Base-by-base conservation (phyloP, 2,329 filamentous ascomycete species). In the Plenodomus tracheiphilus region DNA sequence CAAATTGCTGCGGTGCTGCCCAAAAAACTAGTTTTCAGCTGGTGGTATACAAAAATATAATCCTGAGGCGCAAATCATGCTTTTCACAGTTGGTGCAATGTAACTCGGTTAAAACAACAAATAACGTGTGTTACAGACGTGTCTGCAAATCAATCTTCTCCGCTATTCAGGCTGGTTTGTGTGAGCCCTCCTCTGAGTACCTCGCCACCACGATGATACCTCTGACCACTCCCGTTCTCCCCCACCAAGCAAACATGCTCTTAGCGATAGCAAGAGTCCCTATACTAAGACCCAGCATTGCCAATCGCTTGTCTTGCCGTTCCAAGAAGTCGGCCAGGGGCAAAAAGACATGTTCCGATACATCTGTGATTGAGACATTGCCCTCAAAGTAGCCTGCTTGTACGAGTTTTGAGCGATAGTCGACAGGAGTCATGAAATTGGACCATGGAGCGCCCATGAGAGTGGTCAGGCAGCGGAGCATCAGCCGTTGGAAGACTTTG, bases 301-400 rank as follows among this genome's bases (percentile, higher is more conserved):
- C 59, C 42, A 77, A 50, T 30, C 70, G 68, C 17, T 40, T 46
- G n/a, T 74, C 65, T 46, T 70, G 69, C n/a, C 54, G 47, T 9
- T 62, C 59, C 20, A 85, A 63, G 47, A 77, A 82, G 1, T 43
- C 55, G 3, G 77, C 74, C 15, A 85, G 61, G 0, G 79, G 79
- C 0, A 64, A 54, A 56, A 85, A 85, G 0, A 83, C 81, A 51
- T 81, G 64, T 4, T 75, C 70, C 2, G 81, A 80, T 16, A 85
- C 70, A 56, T 85, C 82, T 15, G 66, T 64, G 1, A 83, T 71
- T 20, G 68, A 64, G 36, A 83, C 77, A 0, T 69, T 63, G 2
- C 53, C 44, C 3, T 41, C 42, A 11, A 72, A 64, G 54, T 83
- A 85, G 2, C 82, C 81, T 2, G 74, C 77, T 16, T 71, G 65